Conservation (phyloP, 176 grass and related monocot species). For the Lolium multiflorum region DNA sequence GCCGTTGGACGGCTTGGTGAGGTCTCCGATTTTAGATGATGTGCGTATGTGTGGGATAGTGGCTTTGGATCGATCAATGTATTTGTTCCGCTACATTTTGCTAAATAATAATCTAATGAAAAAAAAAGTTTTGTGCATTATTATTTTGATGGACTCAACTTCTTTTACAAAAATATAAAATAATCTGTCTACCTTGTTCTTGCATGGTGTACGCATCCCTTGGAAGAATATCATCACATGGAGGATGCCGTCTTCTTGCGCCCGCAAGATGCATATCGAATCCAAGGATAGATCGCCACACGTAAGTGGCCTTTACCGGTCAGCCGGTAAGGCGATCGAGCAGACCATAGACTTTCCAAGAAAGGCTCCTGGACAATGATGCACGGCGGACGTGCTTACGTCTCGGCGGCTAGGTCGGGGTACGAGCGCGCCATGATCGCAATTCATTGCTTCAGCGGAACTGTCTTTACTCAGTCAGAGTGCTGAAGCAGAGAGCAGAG, state of each 20-base stretch:
- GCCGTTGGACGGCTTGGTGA: too few relatives aligned
- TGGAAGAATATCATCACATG: background rate
- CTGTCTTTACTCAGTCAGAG: conserved; percentile 19
- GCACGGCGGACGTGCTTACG: background rate
- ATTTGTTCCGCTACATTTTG: too few relatives aligned
- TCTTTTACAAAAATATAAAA: too few relatives aligned
- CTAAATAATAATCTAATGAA: too few relatives aligned
- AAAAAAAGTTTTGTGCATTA: too few relatives aligned
- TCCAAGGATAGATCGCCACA: background rate
- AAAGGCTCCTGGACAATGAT: conserved; percentile 45
- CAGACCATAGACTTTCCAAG: conserved; percentile 43
- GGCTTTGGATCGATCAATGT: too few relatives aligned
- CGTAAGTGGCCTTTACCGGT: too few relatives aligned
- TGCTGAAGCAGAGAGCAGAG: background rate
- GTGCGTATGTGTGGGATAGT: too few relatives aligned
- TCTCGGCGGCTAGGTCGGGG: background rate
- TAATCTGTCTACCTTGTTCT: too few relatives aligned
- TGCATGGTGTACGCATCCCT: too few relatives aligned
- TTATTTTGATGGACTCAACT: too few relatives aligned
- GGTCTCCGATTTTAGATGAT: too few relatives aligned
- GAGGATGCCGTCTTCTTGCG: background rate
- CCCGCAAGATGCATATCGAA: background rate
- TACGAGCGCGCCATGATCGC: conserved; percentile 8
- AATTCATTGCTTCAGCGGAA: conserved; percentile 24
- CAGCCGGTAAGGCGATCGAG: background rate